phyloP scores from a whole-genome alignment of 129 eudicot genomes.

The Solidago caesia region DNA sequence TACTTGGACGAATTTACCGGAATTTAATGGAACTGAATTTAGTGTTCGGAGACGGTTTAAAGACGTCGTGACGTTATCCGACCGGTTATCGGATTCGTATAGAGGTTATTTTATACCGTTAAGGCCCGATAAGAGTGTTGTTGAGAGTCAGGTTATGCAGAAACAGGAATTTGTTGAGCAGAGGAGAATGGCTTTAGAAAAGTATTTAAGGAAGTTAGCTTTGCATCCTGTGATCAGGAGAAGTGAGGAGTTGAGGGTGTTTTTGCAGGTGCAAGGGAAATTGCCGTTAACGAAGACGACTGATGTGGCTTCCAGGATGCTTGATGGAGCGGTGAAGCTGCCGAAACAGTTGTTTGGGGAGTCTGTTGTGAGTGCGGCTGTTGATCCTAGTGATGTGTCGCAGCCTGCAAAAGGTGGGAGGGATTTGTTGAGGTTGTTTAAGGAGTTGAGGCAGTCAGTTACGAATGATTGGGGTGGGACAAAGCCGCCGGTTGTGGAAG shows the following conservation, averaged over 20 bases:
- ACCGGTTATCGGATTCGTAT: constrained; percentile 64
- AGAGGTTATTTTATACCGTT: constrained; percentile 77
- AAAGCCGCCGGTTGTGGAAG: constrained; percentile 72
- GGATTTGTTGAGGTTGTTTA: constrained; percentile 84
- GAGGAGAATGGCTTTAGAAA: constrained; percentile 71
- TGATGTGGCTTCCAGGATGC: constrained; percentile 78
- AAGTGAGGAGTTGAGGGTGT: constrained; percentile 84
- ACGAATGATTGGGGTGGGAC: constrained; percentile 72
- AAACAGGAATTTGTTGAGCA: constrained; percentile 81
- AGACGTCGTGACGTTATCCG: constrained; percentile 81
- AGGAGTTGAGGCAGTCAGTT: constrained; percentile 91
- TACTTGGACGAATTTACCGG: constrained; percentile 69
- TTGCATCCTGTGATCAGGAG: constrained; percentile 71
- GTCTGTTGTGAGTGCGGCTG: constrained; percentile 39
- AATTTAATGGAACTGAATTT: constrained; percentile 65
- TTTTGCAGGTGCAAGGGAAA: constrained; percentile 66
- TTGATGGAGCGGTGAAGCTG: constrained; percentile 73
- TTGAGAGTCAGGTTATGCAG: constrained; percentile 94
- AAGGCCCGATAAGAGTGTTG: constrained; percentile 94
- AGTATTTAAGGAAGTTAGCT: constrained; percentile 64
- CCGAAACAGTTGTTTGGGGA: constrained; percentile 79
- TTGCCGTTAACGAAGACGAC: constrained; percentile 51
- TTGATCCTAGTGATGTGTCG: constrained; percentile 51
- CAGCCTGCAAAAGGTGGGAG: constrained; percentile 86
- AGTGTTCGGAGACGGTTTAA: constrained; percentile 80